Base-by-base conservation (phyloP, 768 basidiomycete species). In the Russula sp. region DNA sequence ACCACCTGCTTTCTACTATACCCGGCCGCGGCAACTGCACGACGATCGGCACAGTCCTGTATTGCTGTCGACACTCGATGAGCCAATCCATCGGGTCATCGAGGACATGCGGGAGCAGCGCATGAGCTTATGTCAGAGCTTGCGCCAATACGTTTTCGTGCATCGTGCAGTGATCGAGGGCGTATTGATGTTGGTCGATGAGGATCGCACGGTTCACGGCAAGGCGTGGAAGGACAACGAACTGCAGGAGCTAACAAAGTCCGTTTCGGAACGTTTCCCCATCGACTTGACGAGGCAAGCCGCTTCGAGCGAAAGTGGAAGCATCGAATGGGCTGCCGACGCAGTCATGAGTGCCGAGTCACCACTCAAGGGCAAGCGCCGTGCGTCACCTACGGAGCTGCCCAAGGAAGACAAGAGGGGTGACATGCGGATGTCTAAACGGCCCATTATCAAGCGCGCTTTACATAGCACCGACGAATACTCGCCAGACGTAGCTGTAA, bases 51-150 rank as follows among this genome's bases (percentile, higher is more conserved):
- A 62, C 48, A 83, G 83, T 14, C 90, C 92, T 4, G 80, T 80
- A 20, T 76, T 79, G 51, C 75, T 92, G 64, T 85, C 84, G 50
- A 78, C 79, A 40, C 85, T 88, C 66, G 80, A 82, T 36, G 88
- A 92, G 53, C 96, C 96, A 3, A 83, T 97, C 46, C 85, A 82
- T 73, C 82, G 85, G 60, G 83, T 97, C 1, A 79, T 98, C 57
- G 92, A 95, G 75, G 92, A 94, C 72, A 93, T 98, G 88, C 83
- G 96, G 51, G 88, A 95, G 74, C 95, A 98, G 76, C 80, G 96
- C 59, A 98, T 98, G 96, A 94, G 92, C 71, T 76, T 97, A 66
- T 96, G 95, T 72, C 95, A 96, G 79, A 96, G 90, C 74, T 76
- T 95, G 72, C 79, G 94, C 63, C 96, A 98, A 76, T 98, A 95